Percentiles rank a stretch among this genome's conserved stretches.
phyloP scores from a whole-genome alignment of 306 rosid species.

The Oxytropis ochrocephala region DNA sequence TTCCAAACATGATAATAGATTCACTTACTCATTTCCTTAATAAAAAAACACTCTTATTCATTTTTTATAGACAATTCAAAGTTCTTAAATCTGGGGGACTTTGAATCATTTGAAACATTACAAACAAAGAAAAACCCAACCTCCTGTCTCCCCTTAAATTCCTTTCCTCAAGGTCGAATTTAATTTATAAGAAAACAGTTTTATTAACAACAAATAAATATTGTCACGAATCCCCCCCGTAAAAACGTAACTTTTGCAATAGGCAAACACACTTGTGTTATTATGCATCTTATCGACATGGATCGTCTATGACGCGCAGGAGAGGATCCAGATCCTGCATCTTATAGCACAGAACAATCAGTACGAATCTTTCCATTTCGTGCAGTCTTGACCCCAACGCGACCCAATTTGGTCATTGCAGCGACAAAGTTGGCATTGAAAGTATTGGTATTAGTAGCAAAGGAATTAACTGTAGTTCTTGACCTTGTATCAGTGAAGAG shows the following conservation, averaged over 20 bases:
- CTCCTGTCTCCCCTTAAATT: background rate
- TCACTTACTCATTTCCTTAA: too few species aligned
- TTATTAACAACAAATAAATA: conserved; percentile 14
- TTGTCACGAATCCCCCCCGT: too few species aligned
- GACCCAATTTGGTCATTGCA: conserved; percentile 69
- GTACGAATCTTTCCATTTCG: conserved; percentile 57
- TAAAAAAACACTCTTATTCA: background rate
- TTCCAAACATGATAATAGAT: too few species aligned
- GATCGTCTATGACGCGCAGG: too few species aligned
- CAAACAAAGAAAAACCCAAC: conserved; percentile 5
- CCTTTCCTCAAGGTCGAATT: background rate
- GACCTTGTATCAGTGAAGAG: conserved; percentile 52
- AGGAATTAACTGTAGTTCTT: conserved; percentile 31
- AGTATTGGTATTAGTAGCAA: conserved; percentile 28
- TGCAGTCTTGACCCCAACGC: conserved; percentile 59
- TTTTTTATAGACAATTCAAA: conserved; percentile 17
- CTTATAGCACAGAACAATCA: conserved; percentile 44
- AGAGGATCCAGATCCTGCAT: too few species aligned
- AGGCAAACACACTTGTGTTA: too few species aligned
- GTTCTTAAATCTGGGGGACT: background rate
- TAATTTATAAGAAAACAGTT: background rate
- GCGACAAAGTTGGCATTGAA: conserved; percentile 40
- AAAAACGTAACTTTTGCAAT: too few species aligned
- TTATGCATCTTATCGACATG: too few species aligned
- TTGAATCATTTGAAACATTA: conserved; percentile 20